Conservation (phyloP, 345 rosid genomes). For the Citrus hindsii region DNA sequence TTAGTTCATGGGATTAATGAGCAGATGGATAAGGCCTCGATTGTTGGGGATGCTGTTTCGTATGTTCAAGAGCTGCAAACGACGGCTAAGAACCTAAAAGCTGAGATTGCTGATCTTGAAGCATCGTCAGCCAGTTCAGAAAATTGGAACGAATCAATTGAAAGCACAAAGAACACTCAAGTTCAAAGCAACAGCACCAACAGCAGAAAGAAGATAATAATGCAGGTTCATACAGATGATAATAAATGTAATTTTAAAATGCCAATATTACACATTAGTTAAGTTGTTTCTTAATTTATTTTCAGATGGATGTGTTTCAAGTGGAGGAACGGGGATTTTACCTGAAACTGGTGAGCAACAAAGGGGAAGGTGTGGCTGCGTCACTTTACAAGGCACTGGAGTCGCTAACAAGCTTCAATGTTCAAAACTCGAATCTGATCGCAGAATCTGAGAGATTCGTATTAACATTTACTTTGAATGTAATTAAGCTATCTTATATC, state of each 20-base stretch:
- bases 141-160: constrained; percentile 20
- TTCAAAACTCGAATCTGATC: constrained; percentile 67
- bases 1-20: background rate
- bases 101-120: constrained; percentile 66
- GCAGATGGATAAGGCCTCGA: constrained; percentile 97
- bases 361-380: constrained; percentile 54
- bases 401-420: constrained; percentile 55
- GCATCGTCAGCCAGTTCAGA: constrained; percentile 37
- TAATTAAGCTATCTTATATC: constrained; percentile 15
- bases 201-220: constrained; percentile 40
- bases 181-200: constrained; percentile 4
- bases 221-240: constrained; percentile 39
- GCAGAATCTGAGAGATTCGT: constrained; percentile 42
- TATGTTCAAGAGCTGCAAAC: constrained; percentile 72
- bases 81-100: constrained; percentile 63
- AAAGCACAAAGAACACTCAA: constrained; percentile 21
- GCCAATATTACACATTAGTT: background rate
- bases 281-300: no score
- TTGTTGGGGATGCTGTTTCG: constrained; percentile 73
- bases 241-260: no score
- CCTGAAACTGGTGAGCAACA: constrained; percentile 52
- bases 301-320: constrained; percentile 67
- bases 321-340: constrained; percentile 74
- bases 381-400: constrained; percentile 76
- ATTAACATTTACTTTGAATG: constrained; percentile 63